Conservation (phyloP, 768 basidiomycete genomes). For the Mycena latifolia region DNA sequence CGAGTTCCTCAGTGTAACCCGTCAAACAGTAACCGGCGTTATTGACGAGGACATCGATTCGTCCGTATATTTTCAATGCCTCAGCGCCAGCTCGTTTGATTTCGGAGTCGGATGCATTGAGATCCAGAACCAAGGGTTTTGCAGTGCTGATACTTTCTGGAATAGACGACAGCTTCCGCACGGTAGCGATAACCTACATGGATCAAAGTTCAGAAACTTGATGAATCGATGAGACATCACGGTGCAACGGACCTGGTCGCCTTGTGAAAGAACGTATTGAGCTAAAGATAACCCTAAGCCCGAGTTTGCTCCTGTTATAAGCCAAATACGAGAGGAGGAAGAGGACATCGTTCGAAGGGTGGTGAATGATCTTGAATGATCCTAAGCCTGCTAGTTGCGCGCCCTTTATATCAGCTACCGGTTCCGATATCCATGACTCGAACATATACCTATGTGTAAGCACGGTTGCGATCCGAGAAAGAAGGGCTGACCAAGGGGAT, state of each 20-base stretch:
- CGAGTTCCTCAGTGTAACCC: constrained; percentile 22
- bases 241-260: constrained; percentile 35
- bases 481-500: no score
- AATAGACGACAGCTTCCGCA: constrained; percentile 19
- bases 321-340: constrained; percentile 34
- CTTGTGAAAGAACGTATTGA: constrained; percentile 39
- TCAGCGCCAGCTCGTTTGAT: constrained; percentile 22
- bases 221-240: not conserved
- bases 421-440: constrained; percentile 8
- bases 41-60: constrained; percentile 27
- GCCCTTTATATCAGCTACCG: not conserved
- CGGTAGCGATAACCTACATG: constrained; percentile 28
- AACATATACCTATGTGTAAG: no score
- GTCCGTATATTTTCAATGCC: constrained; percentile 21
- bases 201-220: not conserved
- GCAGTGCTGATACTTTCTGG: constrained; percentile 24
- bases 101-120: constrained; percentile 28
- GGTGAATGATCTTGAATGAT: not conserved
- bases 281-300: constrained; percentile 43
- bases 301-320: constrained; percentile 43
- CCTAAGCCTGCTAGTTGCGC: no score
- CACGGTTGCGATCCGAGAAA: no score
- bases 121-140: constrained; percentile 22
- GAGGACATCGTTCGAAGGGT: not conserved
- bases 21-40: constrained; percentile 25